These are phyloP conservation scores for Fonsecaea pedrosoi DNA, from an alignment of 2,329 filamentous ascomycete species.

Conservation along the genomic window DNA sequence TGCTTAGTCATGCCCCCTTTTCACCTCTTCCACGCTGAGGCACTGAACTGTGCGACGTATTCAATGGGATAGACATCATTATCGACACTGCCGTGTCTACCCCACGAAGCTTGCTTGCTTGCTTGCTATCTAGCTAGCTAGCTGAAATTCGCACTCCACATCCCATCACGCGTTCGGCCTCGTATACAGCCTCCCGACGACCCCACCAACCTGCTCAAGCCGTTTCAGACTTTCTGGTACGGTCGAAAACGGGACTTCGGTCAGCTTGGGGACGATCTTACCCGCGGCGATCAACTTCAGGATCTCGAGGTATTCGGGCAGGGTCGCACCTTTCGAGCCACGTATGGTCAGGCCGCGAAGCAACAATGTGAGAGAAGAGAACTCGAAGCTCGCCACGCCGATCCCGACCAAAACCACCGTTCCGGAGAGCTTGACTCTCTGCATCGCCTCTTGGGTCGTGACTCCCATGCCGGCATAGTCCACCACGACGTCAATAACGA, in stretches of 20 bases:
- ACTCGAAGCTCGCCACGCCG: not conserved
- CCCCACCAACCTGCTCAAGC: not conserved
- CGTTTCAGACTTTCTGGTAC: conserved; percentile 7
- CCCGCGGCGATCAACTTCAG: conserved; percentile 5
- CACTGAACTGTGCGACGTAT: too few relatives aligned
- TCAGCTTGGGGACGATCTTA: conserved; percentile 2
- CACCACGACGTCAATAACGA: conserved; percentile 12
- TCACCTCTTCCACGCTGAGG: too few relatives aligned
- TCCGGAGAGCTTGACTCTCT: conserved; percentile 7
- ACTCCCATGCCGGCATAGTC: conserved; percentile 6
- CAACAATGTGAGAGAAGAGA: too few relatives aligned
- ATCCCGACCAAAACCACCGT: conserved; percentile 7
- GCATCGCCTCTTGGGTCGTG: conserved; percentile 6
- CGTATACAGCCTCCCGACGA: too few relatives aligned
- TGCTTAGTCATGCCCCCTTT: too few relatives aligned
- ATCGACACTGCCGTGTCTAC: too few relatives aligned
- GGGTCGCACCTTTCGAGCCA: not conserved
- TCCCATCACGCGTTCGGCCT: too few relatives aligned
- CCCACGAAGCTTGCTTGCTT: too few relatives aligned
- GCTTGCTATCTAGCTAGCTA: too few relatives aligned
- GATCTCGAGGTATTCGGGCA: conserved; percentile 6
- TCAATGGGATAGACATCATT: too few relatives aligned
- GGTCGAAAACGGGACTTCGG: conserved; percentile 7
- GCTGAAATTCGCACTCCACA: too few relatives aligned
- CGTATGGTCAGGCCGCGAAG: too few relatives aligned